phyloP scores from a whole-genome alignment of 305 asterid genomes.

The Fraxinus platypoda region DNA sequence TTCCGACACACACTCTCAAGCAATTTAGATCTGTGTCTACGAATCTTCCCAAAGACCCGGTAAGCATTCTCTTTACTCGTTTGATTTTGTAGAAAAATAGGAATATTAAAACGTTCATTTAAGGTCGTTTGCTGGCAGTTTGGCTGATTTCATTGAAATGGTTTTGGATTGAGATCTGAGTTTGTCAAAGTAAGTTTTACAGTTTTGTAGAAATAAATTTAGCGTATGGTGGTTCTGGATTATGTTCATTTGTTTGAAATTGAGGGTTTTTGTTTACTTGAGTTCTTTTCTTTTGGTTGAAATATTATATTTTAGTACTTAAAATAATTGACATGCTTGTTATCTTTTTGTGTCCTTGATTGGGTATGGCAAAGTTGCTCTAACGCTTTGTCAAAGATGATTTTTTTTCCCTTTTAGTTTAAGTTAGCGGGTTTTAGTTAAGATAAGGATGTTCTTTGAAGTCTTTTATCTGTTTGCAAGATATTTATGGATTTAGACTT shows the following conservation, averaged over 20 bases:
- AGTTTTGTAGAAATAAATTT: slow-evolving; percentile 1
- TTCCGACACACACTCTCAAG: slow-evolving; percentile 17
- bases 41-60: slow-evolving; percentile 18
- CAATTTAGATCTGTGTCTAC: slow-evolving; percentile 36
- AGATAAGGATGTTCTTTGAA: neutral
- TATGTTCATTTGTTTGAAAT: slow-evolving; percentile 18
- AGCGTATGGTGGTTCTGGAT: neutral
- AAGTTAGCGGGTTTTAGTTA: slow-evolving; percentile 1
- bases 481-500: neutral
- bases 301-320: slow-evolving; percentile 10
- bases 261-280: slow-evolving; percentile 14
- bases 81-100: neutral
- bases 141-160: neutral
- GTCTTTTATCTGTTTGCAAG: neutral
- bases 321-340: neutral
- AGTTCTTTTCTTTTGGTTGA: slow-evolving; percentile 1
- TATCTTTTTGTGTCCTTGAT: slow-evolving; percentile 3
- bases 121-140: neutral
- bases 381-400: neutral
- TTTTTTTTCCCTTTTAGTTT: neutral
- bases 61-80: slow-evolving; percentile 18
- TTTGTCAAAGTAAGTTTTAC: neutral
- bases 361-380: slow-evolving; percentile 1
- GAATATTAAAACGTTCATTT: slow-evolving; percentile 9
- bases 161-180: neutral